Conservation (phyloP, 495 filamentous ascomycete genomes). For the Penicillium soppii region DNA sequence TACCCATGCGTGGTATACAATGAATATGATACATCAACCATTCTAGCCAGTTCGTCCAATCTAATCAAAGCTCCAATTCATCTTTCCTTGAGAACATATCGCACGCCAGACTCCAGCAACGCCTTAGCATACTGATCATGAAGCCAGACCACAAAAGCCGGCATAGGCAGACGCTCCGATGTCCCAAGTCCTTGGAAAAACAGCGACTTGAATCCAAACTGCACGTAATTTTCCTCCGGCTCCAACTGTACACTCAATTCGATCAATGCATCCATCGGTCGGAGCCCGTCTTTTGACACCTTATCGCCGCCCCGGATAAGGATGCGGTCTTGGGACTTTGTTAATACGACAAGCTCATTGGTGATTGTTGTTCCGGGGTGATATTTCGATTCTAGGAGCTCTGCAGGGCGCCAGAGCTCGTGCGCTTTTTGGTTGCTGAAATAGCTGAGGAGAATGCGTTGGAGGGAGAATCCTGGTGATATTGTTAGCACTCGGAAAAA, state of each 20-base stretch:
- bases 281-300: constrained; percentile 46
- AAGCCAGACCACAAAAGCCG: constrained; percentile 44
- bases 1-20: not conserved
- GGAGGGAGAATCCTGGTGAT: constrained; percentile 8
- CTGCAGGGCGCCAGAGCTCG: constrained; percentile 54
- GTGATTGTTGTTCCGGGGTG: constrained; percentile 55
- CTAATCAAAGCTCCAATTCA: not conserved
- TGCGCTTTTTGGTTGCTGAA: constrained; percentile 41
- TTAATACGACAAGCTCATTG: constrained; percentile 64
- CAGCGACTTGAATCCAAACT: constrained; percentile 58
- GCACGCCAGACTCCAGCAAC: constrained; percentile 11
- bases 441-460: constrained; percentile 18
- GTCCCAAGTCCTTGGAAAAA: constrained; percentile 49
- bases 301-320: constrained; percentile 59
- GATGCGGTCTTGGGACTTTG: constrained; percentile 50
- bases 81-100: not conserved
- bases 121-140: constrained; percentile 36
- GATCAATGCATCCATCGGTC: constrained; percentile 59
- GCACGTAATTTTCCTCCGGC: constrained; percentile 44
- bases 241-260: constrained; percentile 55
- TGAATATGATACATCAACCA: not conserved
- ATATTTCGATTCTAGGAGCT: constrained; percentile 49
- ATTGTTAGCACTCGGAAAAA: too few relatives aligned
- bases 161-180: constrained; percentile 40
- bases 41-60: too few relatives aligned